These are phyloP conservation scores for Jackrogersella minutella DNA, from an alignment of 495 filamentous ascomycete species.

Conservation along the genomic window DNA sequence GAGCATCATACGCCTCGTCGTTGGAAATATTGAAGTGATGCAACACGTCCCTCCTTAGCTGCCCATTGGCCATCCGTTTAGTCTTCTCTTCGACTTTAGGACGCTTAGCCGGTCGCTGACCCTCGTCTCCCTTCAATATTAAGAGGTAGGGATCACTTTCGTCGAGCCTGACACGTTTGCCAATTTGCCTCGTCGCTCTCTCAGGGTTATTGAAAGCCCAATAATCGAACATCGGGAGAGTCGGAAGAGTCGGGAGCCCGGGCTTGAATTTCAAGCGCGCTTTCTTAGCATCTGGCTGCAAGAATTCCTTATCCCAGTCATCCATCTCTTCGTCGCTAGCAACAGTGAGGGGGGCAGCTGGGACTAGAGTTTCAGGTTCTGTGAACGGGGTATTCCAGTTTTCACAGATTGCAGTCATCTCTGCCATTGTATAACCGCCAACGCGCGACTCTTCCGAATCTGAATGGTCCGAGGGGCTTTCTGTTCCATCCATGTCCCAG, in stretches of 20 bases:
- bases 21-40: slow-evolving; percentile 94
- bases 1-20: slow-evolving; percentile 90
- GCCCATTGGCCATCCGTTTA: slow-evolving; percentile 63
- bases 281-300: slow-evolving; percentile 52
- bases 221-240: slow-evolving; percentile 51
- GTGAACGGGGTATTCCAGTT: slow-evolving; percentile 77
- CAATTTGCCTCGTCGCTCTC: slow-evolving; percentile 70
- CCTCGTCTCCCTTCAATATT: slow-evolving; percentile 66
- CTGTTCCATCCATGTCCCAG: slow-evolving; percentile 53
- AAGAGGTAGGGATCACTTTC: slow-evolving; percentile 89
- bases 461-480: slow-evolving; percentile 55
- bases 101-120: slow-evolving; percentile 58
- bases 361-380: slow-evolving; percentile 37
- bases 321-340: slow-evolving; percentile 59
- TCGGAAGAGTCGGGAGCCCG: slow-evolving; percentile 53
- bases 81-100: slow-evolving; percentile 55
- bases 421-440: slow-evolving; percentile 73
- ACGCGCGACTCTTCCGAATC: slow-evolving; percentile 65
- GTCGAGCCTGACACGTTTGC: slow-evolving; percentile 82
- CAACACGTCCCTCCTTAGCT: slow-evolving; percentile 66
- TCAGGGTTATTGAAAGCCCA: slow-evolving; percentile 61
- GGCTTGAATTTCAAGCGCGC: slow-evolving; percentile 45
- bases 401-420: slow-evolving; percentile 79
- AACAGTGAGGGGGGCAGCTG: slow-evolving; percentile 23
- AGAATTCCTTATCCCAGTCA: slow-evolving; percentile 62